Conservation (phyloP, 352 stramenopile genomes). For the Aphanomyces euteiches region DNA sequence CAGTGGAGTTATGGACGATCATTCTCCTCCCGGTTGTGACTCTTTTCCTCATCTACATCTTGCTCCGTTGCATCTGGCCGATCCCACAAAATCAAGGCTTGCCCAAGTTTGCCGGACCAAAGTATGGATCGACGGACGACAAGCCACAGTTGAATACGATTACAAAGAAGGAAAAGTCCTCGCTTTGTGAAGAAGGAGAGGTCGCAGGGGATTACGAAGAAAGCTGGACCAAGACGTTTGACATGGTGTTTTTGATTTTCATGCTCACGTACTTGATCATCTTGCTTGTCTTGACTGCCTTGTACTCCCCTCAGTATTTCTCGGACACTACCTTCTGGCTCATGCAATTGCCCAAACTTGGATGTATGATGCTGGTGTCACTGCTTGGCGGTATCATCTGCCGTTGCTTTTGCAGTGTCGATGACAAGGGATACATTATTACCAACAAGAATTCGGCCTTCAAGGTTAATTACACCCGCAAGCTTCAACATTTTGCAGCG, state of each 20-base stretch:
- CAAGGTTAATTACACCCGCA: slow-evolving; percentile 86
- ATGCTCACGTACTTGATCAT: slow-evolving; percentile 46
- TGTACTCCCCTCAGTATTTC: slow-evolving; percentile 49
- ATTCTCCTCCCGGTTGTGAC: slow-evolving; percentile 58
- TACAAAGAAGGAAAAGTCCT: slow-evolving; percentile 78
- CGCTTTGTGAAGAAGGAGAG: slow-evolving; percentile 55
- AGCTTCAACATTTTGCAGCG: slow-evolving; percentile 70
- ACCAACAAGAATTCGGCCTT: slow-evolving; percentile 69
- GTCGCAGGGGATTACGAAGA: slow-evolving; percentile 77
- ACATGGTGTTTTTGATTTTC: slow-evolving; percentile 64
- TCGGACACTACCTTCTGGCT: slow-evolving; percentile 43
- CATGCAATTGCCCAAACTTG: slow-evolving; percentile 52
- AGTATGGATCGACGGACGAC: slow-evolving; percentile 71
- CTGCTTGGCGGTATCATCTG: slow-evolving; percentile 72
- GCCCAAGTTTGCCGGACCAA: slow-evolving; percentile 78
- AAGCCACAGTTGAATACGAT: slow-evolving; percentile 53
- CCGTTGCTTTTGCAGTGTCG: slow-evolving; percentile 77
- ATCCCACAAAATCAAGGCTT: slow-evolving; percentile 42
- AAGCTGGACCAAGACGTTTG: slow-evolving; percentile 78
- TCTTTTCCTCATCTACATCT: slow-evolving; percentile 50
- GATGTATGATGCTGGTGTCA: slow-evolving; percentile 53
- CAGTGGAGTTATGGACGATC: slow-evolving; percentile 61
- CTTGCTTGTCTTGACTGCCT: slow-evolving; percentile 45
- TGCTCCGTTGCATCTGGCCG: slow-evolving; percentile 70
- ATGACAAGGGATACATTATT: slow-evolving; percentile 81